Conservation (phyloP, 2,329 filamentous ascomycete species). For the Penicillium corylophilum region DNA sequence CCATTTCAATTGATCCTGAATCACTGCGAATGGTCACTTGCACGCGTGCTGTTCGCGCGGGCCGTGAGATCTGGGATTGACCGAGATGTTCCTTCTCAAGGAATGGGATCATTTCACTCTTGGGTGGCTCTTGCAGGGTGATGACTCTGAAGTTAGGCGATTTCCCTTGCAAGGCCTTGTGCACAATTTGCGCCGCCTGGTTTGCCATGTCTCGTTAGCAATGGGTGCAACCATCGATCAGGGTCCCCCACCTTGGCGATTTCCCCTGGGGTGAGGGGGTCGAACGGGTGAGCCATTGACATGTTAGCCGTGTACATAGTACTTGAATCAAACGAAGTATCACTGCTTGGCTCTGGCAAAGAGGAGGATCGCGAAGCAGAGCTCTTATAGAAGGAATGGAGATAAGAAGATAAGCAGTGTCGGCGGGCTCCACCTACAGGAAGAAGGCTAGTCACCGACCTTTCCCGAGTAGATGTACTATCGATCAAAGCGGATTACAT, state of each 20-base stretch:
- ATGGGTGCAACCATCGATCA: not conserved
- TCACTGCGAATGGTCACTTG: conserved; percentile 27
- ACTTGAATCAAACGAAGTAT: not conserved
- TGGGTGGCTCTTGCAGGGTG: conserved; percentile 52
- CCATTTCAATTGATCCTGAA: conserved; percentile 14
- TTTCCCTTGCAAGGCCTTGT: conserved; percentile 33
- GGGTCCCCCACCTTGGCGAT: conserved; percentile 26
- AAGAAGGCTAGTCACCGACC: not conserved
- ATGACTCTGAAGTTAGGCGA: conserved; percentile 51
- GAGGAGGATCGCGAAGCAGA: not conserved
- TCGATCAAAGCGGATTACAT: not conserved
- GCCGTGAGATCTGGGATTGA: conserved; percentile 14
- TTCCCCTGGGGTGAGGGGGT: conserved; percentile 32
- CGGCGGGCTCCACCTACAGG: not conserved
- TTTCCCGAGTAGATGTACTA: not conserved
- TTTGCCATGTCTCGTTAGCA: conserved; percentile 7
- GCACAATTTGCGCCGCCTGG: conserved; percentile 32
- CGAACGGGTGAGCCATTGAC: conserved; percentile 29
- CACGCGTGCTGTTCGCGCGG: conserved; percentile 43
- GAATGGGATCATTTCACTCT: conserved; percentile 48
- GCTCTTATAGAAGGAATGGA: not conserved
- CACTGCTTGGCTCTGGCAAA: not conserved
- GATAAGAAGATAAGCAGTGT: not conserved
- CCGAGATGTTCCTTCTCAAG: conserved; percentile 46
- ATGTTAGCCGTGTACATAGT: conserved; percentile 5